Percentiles rank a stretch among this genome's conserved stretches.
Evolutionary conservation across 345 rosid genomes (phyloP).

Genomic region (Salix suchowensis): DNA sequence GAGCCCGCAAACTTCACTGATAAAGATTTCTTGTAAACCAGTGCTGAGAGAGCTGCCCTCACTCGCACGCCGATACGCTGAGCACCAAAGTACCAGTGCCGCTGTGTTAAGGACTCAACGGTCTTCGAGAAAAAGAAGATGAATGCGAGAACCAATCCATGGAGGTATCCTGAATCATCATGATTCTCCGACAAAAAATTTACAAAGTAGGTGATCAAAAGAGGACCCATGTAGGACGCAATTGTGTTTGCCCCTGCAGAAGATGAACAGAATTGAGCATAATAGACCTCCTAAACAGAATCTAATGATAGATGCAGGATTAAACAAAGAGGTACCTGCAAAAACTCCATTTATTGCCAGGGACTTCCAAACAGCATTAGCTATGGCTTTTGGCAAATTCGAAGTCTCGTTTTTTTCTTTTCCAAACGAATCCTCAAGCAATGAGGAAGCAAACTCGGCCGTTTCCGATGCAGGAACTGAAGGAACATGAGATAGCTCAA

Average conservation of each 20-base stretch:
- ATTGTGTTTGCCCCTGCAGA: constrained; percentile 49
- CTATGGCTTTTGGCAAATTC: constrained; percentile 38
- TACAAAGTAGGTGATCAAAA: constrained; percentile 61
- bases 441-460: constrained; percentile 41
- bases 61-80: constrained; percentile 52
- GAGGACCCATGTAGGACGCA: constrained; percentile 58
- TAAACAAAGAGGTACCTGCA: constrained; percentile 45
- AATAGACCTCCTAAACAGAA: constrained; percentile 19
- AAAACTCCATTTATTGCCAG: constrained; percentile 47
- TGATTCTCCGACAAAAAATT: constrained; percentile 39
- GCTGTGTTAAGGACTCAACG: constrained; percentile 52
- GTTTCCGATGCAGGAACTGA: constrained; percentile 51
- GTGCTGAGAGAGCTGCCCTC: constrained; percentile 46
- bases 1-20: constrained; percentile 38
- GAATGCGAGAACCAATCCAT: constrained; percentile 49
- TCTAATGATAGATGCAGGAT: constrained; percentile 45
- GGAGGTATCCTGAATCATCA: constrained; percentile 30
- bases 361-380: constrained; percentile 41
- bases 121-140: constrained; percentile 60
- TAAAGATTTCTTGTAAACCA: constrained; percentile 54
- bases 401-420: constrained; percentile 31
- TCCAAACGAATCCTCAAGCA: constrained; percentile 44
- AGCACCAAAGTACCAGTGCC: constrained; percentile 72
- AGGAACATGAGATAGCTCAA: constrained; percentile 49
- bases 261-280: not conserved